Evolutionary conservation across 2,329 filamentous ascomycete species (phyloP), one percentile per base, ranked within the genome.

Genomic region (Pyrenophora tritici-repentis): DNA sequence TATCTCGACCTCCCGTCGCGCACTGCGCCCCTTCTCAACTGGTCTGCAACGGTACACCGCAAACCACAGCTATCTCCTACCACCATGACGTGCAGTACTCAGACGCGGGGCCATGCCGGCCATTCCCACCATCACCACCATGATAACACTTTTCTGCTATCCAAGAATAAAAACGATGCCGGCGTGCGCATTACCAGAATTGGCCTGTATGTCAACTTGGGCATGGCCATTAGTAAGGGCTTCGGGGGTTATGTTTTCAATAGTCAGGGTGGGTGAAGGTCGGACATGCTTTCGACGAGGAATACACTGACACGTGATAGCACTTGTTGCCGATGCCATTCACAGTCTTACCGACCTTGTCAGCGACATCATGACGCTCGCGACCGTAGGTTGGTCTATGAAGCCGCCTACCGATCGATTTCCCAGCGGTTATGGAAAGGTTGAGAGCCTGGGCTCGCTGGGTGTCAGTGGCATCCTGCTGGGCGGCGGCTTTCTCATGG

Each of bases 281-380:
- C 24, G 8, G 7, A 42, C 3, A 24, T 41, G 44, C 14, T 26
- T 17, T 26, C 36, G 20, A n/a, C 18, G 12, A 31, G 17, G 4
- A 13, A 2, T 39, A 31, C 42, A 37, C 68, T 72, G 42, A 72
- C 56, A n/a, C 12, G 37, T 2, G 34, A 64, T 68, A 70, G 88
- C 90, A 51, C 89, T 96, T 81, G 81, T 92, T 53, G 92, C 94
- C 69, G 94, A 99, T 73, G 94, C 91, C 48, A 93, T 96, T 78
- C 94, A 99, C 78, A 93, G 91, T 66, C 82, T 97, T 61, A 96
- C 93, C 41, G 94, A 99, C 75, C 84, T 99, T 49, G 91, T 96
- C 54, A 97, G 92, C 45, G 94, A 99, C 73, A 83, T 99, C 63
- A 86, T 97, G 73, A 99, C 94, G 1, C 83, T 99, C 16, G 90